Base-by-base conservation (phyloP, 2,329 filamentous ascomycete species). In the Alternaria incomplexa region DNA sequence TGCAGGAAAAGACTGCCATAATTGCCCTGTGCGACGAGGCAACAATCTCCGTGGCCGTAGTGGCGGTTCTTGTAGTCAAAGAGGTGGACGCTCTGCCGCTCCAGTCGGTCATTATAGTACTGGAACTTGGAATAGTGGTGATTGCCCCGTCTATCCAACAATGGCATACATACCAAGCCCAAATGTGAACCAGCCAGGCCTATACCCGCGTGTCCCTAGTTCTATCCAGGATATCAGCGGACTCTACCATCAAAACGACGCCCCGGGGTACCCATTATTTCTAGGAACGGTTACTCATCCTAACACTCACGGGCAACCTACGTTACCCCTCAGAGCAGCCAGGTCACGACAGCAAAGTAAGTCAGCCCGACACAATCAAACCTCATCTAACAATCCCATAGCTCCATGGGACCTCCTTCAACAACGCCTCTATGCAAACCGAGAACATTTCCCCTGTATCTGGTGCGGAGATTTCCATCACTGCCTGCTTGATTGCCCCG, bases 241-340 rank as follows among this genome's bases (percentile, higher is more conserved):
- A n/a, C 0, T 8, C 0, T 36, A 15, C 15, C 3, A 36, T 0
- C 32, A 2, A 5, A n/a, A 36, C 15, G 5, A n/a, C 15, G 32
- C 32, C 32, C 32, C 32, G 2, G 15, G 32, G 2, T n/a, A 36
- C 15, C 15, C 32, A 9, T 36, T 9, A 2, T n/a, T 5, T n/a
- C 15, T 15, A n/a, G 32, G 0, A 36, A n/a, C 32, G 15, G 13
- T 5, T 36, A n/a, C 13, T 9, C 4, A 9, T 36, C 32, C 32
- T 3, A n/a, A n/a, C 8, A 9, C 32, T 4, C 13, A 36, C 4
- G 7, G 7, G 32, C 13, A n/a, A 9, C 32, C 13, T 5, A 4
- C 1, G 4, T 36, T 4, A 36, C 32, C 32, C 32, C 9, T 8
- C 0, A 9, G 13, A 36, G 4, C 32, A 15, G 7, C 30, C 6